These are phyloP conservation scores for Penicillium diatomitis DNA, from an alignment of 495 filamentous ascomycete species.

Conservation along the genomic window DNA sequence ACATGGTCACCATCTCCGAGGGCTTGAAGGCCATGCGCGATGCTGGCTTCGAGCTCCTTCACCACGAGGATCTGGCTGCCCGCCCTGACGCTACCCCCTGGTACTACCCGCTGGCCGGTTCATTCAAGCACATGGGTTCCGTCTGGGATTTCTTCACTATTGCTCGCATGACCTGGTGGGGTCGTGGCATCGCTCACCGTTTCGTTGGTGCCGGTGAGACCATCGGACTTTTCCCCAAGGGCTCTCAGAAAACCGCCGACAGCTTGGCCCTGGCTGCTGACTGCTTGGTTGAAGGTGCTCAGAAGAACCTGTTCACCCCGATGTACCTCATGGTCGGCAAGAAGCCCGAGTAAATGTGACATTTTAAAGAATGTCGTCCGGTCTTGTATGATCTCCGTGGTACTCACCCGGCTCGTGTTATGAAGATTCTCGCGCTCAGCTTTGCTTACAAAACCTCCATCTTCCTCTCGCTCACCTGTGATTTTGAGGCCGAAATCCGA, in stretches of 20 bases:
- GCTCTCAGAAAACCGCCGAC: slow-evolving; percentile 94
- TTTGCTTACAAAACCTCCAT: not conserved
- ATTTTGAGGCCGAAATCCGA: not conserved
- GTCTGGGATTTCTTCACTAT: slow-evolving; percentile 77
- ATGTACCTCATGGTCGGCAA: slow-evolving; percentile 98
- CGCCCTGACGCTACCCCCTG: slow-evolving; percentile 72
- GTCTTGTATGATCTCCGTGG: not conserved
- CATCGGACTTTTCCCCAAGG: slow-evolving; percentile 64
- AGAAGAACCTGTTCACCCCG: slow-evolving; percentile 91
- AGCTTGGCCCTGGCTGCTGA: slow-evolving; percentile 76
- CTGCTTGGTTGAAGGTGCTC: slow-evolving; percentile 79
- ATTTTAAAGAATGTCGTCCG: not conserved
- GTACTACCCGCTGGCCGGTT: slow-evolving; percentile 88
- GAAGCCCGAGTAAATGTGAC: slow-evolving; percentile 55
- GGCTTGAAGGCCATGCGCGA: slow-evolving; percentile 77
- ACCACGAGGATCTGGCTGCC: slow-evolving; percentile 85
- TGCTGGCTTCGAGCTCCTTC: slow-evolving; percentile 77
- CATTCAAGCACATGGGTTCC: slow-evolving; percentile 72
- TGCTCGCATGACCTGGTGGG: slow-evolving; percentile 82
- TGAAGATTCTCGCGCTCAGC: not conserved
- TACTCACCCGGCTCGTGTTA: not conserved
- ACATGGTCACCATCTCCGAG: slow-evolving; percentile 90
- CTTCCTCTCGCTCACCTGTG: not conserved
- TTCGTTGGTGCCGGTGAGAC: slow-evolving; percentile 73
- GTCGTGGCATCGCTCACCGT: slow-evolving; percentile 64